Evolutionary conservation across 371 early-diverging fungal species (phyloP).

Genomic region (Racocetra persica): DNA sequence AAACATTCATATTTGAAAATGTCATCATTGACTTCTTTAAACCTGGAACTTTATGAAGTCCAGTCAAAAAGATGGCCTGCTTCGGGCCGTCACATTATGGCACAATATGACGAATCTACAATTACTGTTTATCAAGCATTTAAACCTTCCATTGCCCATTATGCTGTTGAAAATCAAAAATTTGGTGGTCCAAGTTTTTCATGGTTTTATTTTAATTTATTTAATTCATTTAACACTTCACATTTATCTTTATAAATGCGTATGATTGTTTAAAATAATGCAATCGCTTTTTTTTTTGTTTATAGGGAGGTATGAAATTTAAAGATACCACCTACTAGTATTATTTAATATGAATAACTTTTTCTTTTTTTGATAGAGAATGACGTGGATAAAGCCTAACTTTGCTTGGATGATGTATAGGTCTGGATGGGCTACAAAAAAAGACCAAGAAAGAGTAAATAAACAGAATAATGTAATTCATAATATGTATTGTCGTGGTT

Average conservation of each 20-base stretch:
- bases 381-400: conserved; percentile 60
- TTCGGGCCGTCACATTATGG: conserved; percentile 46
- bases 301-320: no score
- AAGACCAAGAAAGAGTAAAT: conserved; percentile 47
- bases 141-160: conserved; percentile 47
- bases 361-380: conserved; percentile 41
- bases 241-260: neutral
- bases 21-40: neutral
- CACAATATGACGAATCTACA: conserved; percentile 46
- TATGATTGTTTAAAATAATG: neutral
- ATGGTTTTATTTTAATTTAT: neutral
- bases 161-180: conserved; percentile 48
- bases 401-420: conserved; percentile 61
- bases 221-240: neutral
- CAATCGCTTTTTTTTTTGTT: no score
- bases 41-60: neutral
- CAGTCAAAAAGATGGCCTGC: conserved; percentile 28
- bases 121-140: conserved; percentile 58
- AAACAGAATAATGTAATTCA: no score
- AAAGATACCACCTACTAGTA: no score
- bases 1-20: neutral
- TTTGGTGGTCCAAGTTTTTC: conserved; percentile 48
- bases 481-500: no score
- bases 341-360: neutral
- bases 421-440: conserved; percentile 52